phyloP scores from a whole-genome alignment of 129 eudicot genomes.

The Dittrichia graveolens region DNA sequence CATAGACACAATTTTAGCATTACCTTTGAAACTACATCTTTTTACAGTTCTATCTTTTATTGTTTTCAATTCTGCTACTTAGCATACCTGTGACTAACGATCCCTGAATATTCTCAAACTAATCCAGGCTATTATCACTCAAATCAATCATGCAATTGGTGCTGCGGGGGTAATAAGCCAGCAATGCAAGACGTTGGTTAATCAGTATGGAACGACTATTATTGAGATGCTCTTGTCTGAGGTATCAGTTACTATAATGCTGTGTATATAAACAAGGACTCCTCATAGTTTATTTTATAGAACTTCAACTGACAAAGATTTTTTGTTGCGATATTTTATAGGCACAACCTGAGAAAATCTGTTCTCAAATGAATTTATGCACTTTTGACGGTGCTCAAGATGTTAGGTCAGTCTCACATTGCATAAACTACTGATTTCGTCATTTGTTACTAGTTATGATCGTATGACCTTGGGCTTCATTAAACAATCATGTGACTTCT shows the following conservation, averaged over 20 bases:
- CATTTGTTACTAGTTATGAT: background rate
- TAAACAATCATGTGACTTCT: background rate
- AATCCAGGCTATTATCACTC: conserved; percentile 65
- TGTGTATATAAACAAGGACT: background rate
- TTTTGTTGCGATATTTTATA: conserved; percentile 36
- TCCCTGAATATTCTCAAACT: conserved; percentile 5
- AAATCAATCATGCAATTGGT: conserved; percentile 94
- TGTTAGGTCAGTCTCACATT: conserved; percentile 59
- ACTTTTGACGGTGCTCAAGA: conserved; percentile 61
- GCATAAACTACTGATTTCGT: background rate
- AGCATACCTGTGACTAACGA: conserved; percentile 18
- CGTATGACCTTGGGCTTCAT: background rate
- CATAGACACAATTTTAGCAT: background rate
- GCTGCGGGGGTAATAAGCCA: conserved; percentile 94
- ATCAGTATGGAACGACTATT: conserved; percentile 72
- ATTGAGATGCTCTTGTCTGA: conserved; percentile 71
- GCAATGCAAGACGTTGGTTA: conserved; percentile 89
- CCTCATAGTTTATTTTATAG: background rate
- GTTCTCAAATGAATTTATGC: conserved; percentile 83
- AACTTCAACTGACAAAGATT: background rate
- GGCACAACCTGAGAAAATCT: conserved; percentile 73
- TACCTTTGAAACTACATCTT: background rate
- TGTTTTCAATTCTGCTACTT: background rate
- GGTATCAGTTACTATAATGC: conserved; percentile 40
- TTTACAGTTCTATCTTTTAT: conserved; percentile 1